Conservation (phyloP, 441 rosid genomes). For the Flueggea neowawraea region DNA sequence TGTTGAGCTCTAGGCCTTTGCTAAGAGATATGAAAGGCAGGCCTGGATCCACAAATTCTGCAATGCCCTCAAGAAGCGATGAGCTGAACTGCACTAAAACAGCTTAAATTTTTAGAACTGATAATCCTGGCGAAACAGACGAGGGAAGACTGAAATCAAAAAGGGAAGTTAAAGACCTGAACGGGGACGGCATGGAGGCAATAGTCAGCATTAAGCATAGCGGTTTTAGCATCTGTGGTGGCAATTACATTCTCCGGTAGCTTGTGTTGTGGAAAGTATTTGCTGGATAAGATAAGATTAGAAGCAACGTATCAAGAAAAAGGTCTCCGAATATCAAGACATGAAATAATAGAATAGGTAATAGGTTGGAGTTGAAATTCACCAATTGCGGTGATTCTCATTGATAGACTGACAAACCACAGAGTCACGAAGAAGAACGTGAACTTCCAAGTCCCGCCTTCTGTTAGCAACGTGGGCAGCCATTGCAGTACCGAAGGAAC, state of each 20-base stretch:
- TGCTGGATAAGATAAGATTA: slow-evolving; percentile 27
- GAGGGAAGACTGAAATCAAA: neutral
- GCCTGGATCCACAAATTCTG: slow-evolving; percentile 73
- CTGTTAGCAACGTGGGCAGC: slow-evolving; percentile 83
- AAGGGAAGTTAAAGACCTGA: slow-evolving; percentile 47
- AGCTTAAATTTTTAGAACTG: neutral
- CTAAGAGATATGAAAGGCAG: slow-evolving; percentile 94
- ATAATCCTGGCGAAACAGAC: neutral
- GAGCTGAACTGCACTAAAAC: slow-evolving; percentile 73
- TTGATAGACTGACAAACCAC: slow-evolving; percentile 69
- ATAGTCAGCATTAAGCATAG: slow-evolving; percentile 75
- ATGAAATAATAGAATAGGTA: neutral
- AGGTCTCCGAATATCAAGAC: too few species aligned
- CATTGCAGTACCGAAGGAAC: slow-evolving; percentile 96
- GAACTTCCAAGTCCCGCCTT: slow-evolving; percentile 68
- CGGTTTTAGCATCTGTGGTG: slow-evolving; percentile 69
- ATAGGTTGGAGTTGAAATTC: neutral
- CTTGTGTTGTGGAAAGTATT: slow-evolving; percentile 79
- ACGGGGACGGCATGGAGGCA: slow-evolving; percentile 95
- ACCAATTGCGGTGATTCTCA: slow-evolving; percentile 57
- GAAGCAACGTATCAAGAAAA: neutral
- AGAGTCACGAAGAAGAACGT: slow-evolving; percentile 79
- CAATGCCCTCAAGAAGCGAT: slow-evolving; percentile 70
- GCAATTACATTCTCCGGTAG: slow-evolving; percentile 82
- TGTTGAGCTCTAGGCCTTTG: slow-evolving; percentile 88